Base-by-base conservation (phyloP, 441 rosid genomes). In the Daphne laureola region DNA sequence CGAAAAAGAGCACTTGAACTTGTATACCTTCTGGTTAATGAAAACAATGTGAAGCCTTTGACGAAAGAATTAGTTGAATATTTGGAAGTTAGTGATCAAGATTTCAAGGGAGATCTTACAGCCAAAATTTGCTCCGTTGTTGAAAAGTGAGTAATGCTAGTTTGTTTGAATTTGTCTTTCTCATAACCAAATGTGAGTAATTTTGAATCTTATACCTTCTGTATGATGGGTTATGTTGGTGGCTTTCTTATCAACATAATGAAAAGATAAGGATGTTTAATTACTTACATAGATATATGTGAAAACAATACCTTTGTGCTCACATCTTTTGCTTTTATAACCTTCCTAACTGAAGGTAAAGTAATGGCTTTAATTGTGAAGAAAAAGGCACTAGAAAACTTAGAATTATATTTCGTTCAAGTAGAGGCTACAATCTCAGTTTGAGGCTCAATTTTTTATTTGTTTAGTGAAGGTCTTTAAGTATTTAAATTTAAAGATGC, bases 1-100 rank as follows among this genome's bases (percentile, higher is more conserved):
- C 83, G 92, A 62, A 94, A 94, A 86, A 78, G 97, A 70, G 96
- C 99, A 36, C 98, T 94, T 61, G 96, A 87, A 66, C 92, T 94
- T 53, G 86, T 90, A 62, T 82, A 79, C 71, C 73, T 87, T 66
- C 78, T 94, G 56, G 91, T 94, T 46, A 94, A 90, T 73, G 98
- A 86, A 66, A 87, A 60, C 64, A 94, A 94, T 74, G 97, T 90
- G 72, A 90, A 81, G 74, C 83, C 89, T 56, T 68, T 94, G 67
- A 84, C 87, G 6, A 90, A 87, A 72, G 99, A 90, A 74, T 75
- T 94, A 43, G 86, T 82, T 73, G 99, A 94, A 58, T 86, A 86
- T 78, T 78, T 94, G 82, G 94, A 87, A 94, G 78, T 86, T 64
- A 87, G 95, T 26, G 99, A 90, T 57, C 86, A 75, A 82, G 99